Percentiles rank a stretch among this genome's conserved stretches.
Evolutionary conservation across 2,329 filamentous ascomycete genomes (phyloP).

Genomic region (Fusarium multiceps): DNA sequence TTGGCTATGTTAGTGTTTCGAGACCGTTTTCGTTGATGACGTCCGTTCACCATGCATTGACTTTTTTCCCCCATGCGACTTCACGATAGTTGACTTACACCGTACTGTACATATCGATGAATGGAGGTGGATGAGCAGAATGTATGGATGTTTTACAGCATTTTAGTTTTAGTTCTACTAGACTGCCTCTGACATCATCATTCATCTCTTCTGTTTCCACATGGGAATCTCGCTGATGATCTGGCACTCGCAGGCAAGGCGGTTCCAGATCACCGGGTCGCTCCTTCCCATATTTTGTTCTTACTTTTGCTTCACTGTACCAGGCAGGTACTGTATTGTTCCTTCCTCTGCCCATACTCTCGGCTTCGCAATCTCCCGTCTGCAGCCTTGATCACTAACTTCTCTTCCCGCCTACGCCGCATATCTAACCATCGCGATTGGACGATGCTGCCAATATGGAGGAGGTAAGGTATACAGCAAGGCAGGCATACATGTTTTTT

Average conservation of each 20-base stretch:
- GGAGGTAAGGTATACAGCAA: neutral
- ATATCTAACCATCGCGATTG: neutral
- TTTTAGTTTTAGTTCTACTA: neutral
- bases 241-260: slow-evolving; percentile 40
- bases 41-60: slow-evolving; percentile 28
- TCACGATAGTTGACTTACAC: slow-evolving; percentile 1
- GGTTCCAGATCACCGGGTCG: slow-evolving; percentile 47
- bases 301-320: neutral
- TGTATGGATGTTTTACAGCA: neutral
- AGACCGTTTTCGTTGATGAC: slow-evolving; percentile 24
- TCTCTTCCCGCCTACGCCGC: slow-evolving; percentile 23
- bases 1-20: neutral
- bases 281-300: neutral
- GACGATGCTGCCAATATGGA: neutral
- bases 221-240: slow-evolving; percentile 42
- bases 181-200: slow-evolving; percentile 1
- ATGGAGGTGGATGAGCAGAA: neutral
- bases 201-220: slow-evolving; percentile 20
- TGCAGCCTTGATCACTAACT: slow-evolving; percentile 37
- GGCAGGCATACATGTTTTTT: neutral
- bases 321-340: neutral
- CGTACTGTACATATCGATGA: neutral
- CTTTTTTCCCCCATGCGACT: neutral
- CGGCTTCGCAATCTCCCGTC: slow-evolving; percentile 38
- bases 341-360: neutral